Evolutionary conservation across 2,329 filamentous ascomycete genomes (phyloP), one percentile per base, ranked within the genome.

Genomic region (Aspergillus alliaceus): DNA sequence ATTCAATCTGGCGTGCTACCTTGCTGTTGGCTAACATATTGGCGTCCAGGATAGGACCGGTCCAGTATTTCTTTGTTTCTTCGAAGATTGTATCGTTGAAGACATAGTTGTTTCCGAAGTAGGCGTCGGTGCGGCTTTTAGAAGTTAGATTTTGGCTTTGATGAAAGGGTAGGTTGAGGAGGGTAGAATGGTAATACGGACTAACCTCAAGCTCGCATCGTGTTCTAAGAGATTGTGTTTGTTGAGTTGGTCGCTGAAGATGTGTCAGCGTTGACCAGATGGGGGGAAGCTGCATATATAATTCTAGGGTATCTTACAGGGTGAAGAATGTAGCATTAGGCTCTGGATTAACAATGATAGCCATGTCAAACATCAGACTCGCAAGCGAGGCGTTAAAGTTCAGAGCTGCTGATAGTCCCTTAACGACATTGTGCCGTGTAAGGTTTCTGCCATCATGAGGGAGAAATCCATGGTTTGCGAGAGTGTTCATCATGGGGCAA

Each of bases 1-100:
- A 82, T 15, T 72, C 71, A 53, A 78, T 61, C 46, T 80, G 75
- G 6, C 81, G 77, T 1, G 72, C 76, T 0, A 80, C 50, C 56
- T 81, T 79, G 61, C 75, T 74, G 57, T 80, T 79, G 55, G 81
- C 81, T 2, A 79, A 66, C 68, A 76, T 75, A 3, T 75, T 55
- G 1, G 76, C 66, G 22, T 74, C 69, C 29, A 84, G 64, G 18
- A 72, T 67, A 3, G 73, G 65, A 0, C 56, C 70, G 0, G 76
- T 80, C 79, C 80, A 85, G 69, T 79, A 84, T 79, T 75, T 22
- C 15, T 53, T 51, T 8, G 62, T 64, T 20, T 61, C 51, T 42
- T 58, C 48, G 66, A 84, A 85, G 59, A 83, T 66, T 2, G 74
- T 77, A 52, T 79, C 70, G 68, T 85, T 83, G 72, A 85, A 85